Conservation (phyloP, 305 asterid species). For the Solanum chacoense region DNA sequence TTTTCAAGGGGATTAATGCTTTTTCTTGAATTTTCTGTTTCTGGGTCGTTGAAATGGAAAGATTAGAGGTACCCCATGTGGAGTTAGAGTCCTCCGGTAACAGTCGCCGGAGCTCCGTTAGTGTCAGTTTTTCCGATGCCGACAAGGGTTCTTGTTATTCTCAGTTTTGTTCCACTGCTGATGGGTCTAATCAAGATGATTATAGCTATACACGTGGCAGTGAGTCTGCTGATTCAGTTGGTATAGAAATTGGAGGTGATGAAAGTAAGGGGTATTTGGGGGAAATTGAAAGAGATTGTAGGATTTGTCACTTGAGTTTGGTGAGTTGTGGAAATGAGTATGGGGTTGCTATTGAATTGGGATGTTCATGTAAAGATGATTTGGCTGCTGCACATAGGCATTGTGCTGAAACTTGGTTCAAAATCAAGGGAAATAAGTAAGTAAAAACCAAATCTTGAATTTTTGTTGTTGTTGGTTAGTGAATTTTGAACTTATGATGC, state of each 20-base stretch:
- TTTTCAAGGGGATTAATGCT: background rate
- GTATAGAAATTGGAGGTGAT: constrained; percentile 21
- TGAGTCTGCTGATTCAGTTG: constrained; percentile 31
- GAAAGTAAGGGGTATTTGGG: constrained; percentile 26
- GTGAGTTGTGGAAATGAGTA: constrained; percentile 36
- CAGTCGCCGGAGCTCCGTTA: constrained; percentile 17
- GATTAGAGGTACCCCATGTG: constrained; percentile 29
- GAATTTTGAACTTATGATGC: background rate
- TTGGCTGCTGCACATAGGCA: constrained; percentile 81
- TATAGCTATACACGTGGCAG: constrained; percentile 12
- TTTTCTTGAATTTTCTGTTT: background rate
- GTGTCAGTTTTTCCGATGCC: constrained; percentile 40
- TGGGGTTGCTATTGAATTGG: constrained; percentile 68
- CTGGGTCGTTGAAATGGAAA: constrained; percentile 26
- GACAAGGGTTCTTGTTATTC: constrained; percentile 70
- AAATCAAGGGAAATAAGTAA: constrained; percentile 87
- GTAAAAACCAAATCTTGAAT: constrained; percentile 3
- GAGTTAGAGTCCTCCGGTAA: constrained; percentile 54
- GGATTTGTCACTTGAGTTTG: constrained; percentile 81
- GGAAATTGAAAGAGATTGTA: constrained; percentile 49
- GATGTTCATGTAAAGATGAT: constrained; percentile 83
- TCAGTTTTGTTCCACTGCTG: constrained; percentile 55
- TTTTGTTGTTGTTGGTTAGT: background rate
- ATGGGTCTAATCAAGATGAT: constrained; percentile 20
- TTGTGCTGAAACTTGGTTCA: constrained; percentile 95